A percentile compares a stretch with the other conserved stretches of the same genome.
Evolutionary conservation across 1,284 basidiomycete species (phyloP).

Genomic region (Moniliophthora roreri): DNA sequence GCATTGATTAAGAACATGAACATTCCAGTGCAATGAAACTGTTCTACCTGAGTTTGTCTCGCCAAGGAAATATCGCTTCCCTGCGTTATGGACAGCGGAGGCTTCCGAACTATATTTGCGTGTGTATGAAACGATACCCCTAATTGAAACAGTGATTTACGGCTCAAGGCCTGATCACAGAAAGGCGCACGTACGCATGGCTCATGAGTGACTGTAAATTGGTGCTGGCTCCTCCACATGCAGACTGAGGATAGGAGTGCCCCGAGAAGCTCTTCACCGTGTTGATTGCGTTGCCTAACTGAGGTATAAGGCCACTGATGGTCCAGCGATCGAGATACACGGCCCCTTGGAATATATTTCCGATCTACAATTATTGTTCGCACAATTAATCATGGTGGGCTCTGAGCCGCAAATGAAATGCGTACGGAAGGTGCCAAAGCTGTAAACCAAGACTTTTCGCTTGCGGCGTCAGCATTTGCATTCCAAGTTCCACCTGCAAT

Average conservation of each 20-base stretch:
- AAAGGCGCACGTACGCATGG: slow-evolving; percentile 33
- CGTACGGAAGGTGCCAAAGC: slow-evolving; percentile 33
- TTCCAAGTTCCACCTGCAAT: slow-evolving; percentile 18
- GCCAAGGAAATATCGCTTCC: slow-evolving; percentile 40
- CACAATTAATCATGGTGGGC: neutral
- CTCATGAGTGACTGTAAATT: slow-evolving; percentile 39
- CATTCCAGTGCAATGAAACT: too few species aligned
- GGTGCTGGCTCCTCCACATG: slow-evolving; percentile 40
- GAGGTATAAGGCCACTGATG: slow-evolving; percentile 32
- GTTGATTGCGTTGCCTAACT: slow-evolving; percentile 31
- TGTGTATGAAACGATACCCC: slow-evolving; percentile 39
- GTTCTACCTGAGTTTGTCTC: slow-evolving; percentile 44
- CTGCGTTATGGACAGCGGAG: slow-evolving; percentile 31
- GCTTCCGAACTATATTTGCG: slow-evolving; percentile 36
- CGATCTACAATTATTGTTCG: slow-evolving; percentile 26
- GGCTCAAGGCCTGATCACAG: neutral
- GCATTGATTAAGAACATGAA: neutral
- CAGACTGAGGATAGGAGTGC: slow-evolving; percentile 46
- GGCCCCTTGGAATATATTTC: slow-evolving; percentile 40
- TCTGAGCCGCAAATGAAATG: neutral
- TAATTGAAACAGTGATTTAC: slow-evolving; percentile 7
- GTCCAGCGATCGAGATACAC: slow-evolving; percentile 41
- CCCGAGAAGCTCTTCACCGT: slow-evolving; percentile 38
- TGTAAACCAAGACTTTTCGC: slow-evolving; percentile 37
- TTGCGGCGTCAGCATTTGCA: slow-evolving; percentile 24